Evolutionary conservation across 192 early-diverging fungal genomes (phyloP).

Genomic region (Coemansia sp.): DNA sequence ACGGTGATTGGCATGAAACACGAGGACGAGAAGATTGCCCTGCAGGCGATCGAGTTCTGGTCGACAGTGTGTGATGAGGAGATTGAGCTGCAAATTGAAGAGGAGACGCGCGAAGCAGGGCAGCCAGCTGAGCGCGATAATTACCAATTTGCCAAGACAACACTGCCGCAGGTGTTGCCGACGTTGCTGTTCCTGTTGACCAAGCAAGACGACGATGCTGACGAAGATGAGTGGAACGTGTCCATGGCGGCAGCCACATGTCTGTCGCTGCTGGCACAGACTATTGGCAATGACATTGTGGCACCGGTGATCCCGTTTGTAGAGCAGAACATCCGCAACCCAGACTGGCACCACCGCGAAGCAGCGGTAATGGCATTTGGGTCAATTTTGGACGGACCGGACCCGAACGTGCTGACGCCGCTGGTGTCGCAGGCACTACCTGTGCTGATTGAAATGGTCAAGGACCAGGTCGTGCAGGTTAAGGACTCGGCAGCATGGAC

Average conservation of each 20-base stretch:
- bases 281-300: slow-evolving; percentile 80
- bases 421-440: slow-evolving; percentile 85
- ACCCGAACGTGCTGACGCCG: slow-evolving; percentile 59
- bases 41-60: slow-evolving; percentile 99
- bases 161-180: slow-evolving; percentile 79
- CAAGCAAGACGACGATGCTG: slow-evolving; percentile 96
- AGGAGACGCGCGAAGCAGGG: slow-evolving; percentile 53
- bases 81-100: slow-evolving; percentile 68
- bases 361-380: slow-evolving; percentile 99
- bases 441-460: slow-evolving; percentile 84
- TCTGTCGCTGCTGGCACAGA: slow-evolving; percentile 81
- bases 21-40: slow-evolving; percentile 82
- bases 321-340: slow-evolving; percentile 76
- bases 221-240: slow-evolving; percentile 99
- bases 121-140: slow-evolving; percentile 55
- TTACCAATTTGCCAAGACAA: slow-evolving; percentile 77
- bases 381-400: slow-evolving; percentile 94
- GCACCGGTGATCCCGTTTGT: slow-evolving; percentile 86
- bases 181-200: slow-evolving; percentile 87
- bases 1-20: slow-evolving; percentile 91
- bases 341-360: slow-evolving; percentile 93
- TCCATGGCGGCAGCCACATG: slow-evolving; percentile 98
- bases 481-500: slow-evolving; percentile 99
- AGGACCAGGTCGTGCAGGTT: slow-evolving; percentile 82
- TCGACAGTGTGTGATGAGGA: slow-evolving; percentile 97